Base-by-base conservation (phyloP, 1,284 basidiomycete species). In the Heterobasidion annosum region DNA sequence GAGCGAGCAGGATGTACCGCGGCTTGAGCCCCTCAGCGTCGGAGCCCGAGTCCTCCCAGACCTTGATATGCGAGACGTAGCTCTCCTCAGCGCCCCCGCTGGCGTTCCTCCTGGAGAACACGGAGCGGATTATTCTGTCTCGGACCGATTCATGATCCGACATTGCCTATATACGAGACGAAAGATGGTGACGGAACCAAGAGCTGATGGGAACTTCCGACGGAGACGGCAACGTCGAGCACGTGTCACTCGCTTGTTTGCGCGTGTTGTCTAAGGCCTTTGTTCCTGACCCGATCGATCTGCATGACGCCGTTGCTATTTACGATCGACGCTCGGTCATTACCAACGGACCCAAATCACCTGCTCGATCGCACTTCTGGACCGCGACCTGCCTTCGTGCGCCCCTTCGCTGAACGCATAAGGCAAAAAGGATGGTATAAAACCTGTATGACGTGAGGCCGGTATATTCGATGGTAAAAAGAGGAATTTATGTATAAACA, bases 61-160 rank as follows among this genome's bases (percentile, higher is more conserved):
- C 91, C 75, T 94, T 94, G 66, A 95, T 65, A 70, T 93, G 92
- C 46, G 84, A 78, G 55, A 94, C 82, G 66, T 95, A 91, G 18
- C 75, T 78, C 68, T 96, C 93, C 54, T 85, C 85, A 0, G 82
- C 70, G 42, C 71, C 73, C 19, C 83, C 82, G 57, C 73, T 71
- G 15, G 81, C 81, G 64, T 81, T 82, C 50, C 83, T 75, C 62
- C 82, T 81, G 34, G 83, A 78, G 72, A 97, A 96, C 2, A 95
- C 84, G 7, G 93, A 94, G 1, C 78, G 70, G 60, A 92, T 83
- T 62, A 97, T 95, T 59, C 83, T 80, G 62, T 83, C 77, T 57
- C 77, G 79, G 57, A 68, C 66, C 42, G 69, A 68, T 34, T 76
- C 75, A 60, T 75, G 72, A 65, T 86, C 82, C 50, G 76, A 67